Conservation (phyloP, 176 grass and related monocot genomes). For the Triticum urartu region DNA sequence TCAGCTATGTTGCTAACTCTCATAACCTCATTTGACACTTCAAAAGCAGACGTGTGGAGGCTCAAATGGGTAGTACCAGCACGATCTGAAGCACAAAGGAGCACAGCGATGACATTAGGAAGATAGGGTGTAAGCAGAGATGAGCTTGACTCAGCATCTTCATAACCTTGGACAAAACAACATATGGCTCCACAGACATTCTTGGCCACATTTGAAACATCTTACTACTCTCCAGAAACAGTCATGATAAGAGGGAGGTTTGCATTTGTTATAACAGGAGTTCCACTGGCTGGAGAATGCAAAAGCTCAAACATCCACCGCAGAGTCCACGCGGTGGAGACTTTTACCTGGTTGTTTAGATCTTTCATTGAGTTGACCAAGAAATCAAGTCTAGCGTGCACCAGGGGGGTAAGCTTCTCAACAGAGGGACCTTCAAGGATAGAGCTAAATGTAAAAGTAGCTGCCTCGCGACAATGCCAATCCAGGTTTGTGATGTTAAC, state of each 20-base stretch:
- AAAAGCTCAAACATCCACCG: no score
- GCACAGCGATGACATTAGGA: slow-evolving; percentile 59
- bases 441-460: slow-evolving; percentile 91
- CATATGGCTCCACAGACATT: slow-evolving; percentile 86
- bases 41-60: slow-evolving; percentile 70
- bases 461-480: slow-evolving; percentile 66
- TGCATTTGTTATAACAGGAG: slow-evolving; percentile 41
- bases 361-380: no score
- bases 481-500: slow-evolving; percentile 67
- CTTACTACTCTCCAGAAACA: slow-evolving; percentile 67
- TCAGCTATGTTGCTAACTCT: slow-evolving; percentile 65
- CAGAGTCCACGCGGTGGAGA: no score
- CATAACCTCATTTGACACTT: slow-evolving; percentile 80
- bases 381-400: slow-evolving; percentile 6
- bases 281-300: no score
- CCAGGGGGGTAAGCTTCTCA: slow-evolving; percentile 66
- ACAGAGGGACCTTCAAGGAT: slow-evolving; percentile 90
- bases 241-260: slow-evolving; percentile 63
- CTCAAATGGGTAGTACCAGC: slow-evolving; percentile 52
- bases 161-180: slow-evolving; percentile 79
- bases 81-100: slow-evolving; percentile 68
- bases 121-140: slow-evolving; percentile 74
- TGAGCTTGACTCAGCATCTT: slow-evolving; percentile 23
- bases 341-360: no score
- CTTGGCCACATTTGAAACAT: slow-evolving; percentile 76